Conservation (phyloP, 2,329 filamentous ascomycete species). For the Chaetomiaceae sp. region DNA sequence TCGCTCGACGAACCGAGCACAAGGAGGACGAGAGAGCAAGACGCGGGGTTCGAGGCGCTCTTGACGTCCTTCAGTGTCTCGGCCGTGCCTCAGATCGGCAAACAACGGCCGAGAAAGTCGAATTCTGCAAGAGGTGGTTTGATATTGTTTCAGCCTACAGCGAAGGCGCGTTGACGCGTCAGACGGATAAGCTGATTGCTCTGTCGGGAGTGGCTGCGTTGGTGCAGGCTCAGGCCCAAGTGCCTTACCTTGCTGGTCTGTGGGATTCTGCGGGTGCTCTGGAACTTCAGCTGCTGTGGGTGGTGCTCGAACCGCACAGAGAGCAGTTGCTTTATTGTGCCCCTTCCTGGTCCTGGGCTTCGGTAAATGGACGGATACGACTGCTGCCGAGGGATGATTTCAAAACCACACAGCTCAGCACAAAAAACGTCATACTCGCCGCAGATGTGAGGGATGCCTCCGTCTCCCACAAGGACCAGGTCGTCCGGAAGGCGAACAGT, state of each 20-base stretch:
- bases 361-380: constrained; percentile 4
- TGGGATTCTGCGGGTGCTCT: no score
- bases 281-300: neutral
- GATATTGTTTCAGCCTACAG: neutral
- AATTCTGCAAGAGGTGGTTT: neutral
- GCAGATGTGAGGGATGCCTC: no score
- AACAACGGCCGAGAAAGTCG: neutral
- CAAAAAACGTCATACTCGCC: no score
- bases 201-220: neutral
- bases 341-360: constrained; percentile 5
- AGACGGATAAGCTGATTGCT: constrained; percentile 3
- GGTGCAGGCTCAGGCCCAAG: neutral
- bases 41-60: no score
- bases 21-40: no score
- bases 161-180: neutral
- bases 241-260: no score
- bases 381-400: no score
- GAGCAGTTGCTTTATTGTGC: neutral
- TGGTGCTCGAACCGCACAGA: neutral
- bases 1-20: no score
- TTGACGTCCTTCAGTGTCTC: no score
- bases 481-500: no score
- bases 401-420: no score
- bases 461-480: no score
- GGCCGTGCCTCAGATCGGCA: neutral